Conservation (phyloP, 1,284 basidiomycete genomes). For the Irpex rosettiformis region DNA sequence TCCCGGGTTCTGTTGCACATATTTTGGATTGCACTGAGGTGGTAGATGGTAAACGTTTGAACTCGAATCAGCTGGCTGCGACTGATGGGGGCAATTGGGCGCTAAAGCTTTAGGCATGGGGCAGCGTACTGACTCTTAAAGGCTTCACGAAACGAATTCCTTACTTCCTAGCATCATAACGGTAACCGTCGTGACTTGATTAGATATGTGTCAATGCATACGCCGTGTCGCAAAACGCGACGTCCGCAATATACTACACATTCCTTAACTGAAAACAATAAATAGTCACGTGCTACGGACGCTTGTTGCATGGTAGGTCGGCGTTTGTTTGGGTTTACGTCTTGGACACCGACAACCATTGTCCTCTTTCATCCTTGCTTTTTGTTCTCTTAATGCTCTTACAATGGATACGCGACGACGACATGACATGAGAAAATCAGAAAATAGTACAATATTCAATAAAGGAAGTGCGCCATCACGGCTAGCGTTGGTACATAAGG, state of each 20-base stretch:
- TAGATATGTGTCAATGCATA: too few species aligned
- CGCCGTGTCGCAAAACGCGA: too few species aligned
- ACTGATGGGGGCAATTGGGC: too few species aligned
- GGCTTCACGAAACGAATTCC: too few species aligned
- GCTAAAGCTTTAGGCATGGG: too few species aligned
- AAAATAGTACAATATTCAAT: not conserved
- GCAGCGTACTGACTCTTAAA: too few species aligned
- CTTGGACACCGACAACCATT: not conserved
- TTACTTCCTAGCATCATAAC: too few species aligned
- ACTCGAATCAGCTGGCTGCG: too few species aligned
- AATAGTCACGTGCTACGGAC: not conserved
- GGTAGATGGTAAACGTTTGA: too few species aligned
- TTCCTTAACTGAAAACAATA: conserved; percentile 1
- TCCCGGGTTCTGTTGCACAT: too few species aligned
- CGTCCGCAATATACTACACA: not conserved
- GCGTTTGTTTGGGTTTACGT: not conserved
- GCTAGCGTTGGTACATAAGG: not conserved
- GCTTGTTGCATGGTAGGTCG: not conserved
- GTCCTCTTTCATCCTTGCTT: not conserved
- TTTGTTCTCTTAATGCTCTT: not conserved
- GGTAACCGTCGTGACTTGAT: too few species aligned
- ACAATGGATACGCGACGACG: not conserved
- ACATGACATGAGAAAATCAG: not conserved
- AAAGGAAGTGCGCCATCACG: not conserved
- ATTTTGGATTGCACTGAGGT: too few species aligned